Conservation (phyloP, 768 basidiomycete genomes). For the Termitomyces sp. region DNA sequence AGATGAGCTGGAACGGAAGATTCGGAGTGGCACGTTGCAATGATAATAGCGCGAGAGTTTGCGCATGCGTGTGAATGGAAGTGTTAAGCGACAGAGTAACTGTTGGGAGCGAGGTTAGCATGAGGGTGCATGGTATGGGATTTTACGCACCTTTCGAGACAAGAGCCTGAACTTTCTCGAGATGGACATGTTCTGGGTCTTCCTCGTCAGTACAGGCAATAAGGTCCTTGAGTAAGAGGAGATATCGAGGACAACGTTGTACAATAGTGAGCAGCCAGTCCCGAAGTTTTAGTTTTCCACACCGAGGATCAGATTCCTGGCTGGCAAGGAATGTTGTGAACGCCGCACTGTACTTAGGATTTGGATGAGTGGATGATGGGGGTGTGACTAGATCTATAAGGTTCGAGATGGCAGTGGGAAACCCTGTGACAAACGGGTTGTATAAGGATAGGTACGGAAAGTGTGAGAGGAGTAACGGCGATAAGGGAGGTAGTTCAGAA, state of each 20-base stretch:
- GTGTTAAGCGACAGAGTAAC: constrained; percentile 76
- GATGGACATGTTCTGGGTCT: constrained; percentile 60
- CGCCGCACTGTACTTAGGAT: constrained; percentile 36
- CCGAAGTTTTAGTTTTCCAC: constrained; percentile 68
- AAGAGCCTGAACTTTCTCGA: constrained; percentile 54
- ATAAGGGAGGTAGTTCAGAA: constrained; percentile 34
- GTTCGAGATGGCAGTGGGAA: constrained; percentile 58
- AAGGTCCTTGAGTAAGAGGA: constrained; percentile 78
- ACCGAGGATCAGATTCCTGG: constrained; percentile 65
- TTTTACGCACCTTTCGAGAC: constrained; percentile 65
- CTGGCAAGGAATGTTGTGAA: constrained; percentile 60
- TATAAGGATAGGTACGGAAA: constrained; percentile 88
- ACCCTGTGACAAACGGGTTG: constrained; percentile 78
- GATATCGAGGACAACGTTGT: constrained; percentile 83
- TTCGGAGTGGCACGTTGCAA: constrained; percentile 73
- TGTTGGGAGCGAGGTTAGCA: constrained; percentile 20
- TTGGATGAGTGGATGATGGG: constrained; percentile 29
- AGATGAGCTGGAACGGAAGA: constrained; percentile 73
- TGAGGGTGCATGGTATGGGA: not conserved
- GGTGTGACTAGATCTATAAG: constrained; percentile 49
- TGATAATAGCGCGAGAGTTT: constrained; percentile 69
- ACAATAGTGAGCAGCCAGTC: constrained; percentile 87
- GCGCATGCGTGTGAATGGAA: constrained; percentile 71
- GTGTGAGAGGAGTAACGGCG: constrained; percentile 66
- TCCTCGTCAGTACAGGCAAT: constrained; percentile 58